Evolutionary conservation across 2,329 filamentous ascomycete genomes (phyloP).

Genomic region (Ceratocystis diversiconidia): DNA sequence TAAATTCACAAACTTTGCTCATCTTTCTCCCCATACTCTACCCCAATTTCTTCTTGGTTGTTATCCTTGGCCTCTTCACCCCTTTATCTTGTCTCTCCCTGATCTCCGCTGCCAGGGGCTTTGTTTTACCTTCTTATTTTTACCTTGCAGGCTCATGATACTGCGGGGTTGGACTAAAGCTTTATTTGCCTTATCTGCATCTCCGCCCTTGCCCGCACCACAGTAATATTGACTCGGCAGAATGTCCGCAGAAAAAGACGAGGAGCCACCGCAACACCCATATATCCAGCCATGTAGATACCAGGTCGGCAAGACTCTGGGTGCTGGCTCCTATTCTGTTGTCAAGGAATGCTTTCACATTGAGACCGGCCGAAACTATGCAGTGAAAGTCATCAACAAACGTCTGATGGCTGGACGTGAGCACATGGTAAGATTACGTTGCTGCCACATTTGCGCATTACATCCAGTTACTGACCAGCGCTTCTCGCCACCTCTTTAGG

Average conservation of each 20-base stretch:
- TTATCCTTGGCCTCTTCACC: not conserved
- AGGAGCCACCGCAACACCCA: constrained; percentile 25
- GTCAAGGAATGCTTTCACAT: constrained; percentile 99
- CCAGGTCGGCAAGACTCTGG: constrained; percentile 96
- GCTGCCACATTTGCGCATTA: not conserved
- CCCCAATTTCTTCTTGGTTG: not conserved
- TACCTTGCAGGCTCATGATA: not conserved
- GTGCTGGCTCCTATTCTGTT: constrained; percentile 92
- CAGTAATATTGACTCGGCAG: not conserved
- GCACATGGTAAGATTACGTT: constrained; percentile 61
- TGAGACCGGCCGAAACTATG: constrained; percentile 94
- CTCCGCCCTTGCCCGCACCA: not conserved
- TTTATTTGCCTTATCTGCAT: not conserved
- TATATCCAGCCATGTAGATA: constrained; percentile 92
- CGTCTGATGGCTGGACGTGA: constrained; percentile 91
- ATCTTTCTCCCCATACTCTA: not conserved
- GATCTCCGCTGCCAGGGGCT: not conserved
- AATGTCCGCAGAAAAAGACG: not conserved
- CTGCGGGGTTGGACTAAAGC: constrained; percentile 2
- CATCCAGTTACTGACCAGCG: not conserved
- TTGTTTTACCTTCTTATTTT: constrained; percentile 3
- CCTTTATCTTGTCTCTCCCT: not conserved
- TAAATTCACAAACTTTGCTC: not conserved
- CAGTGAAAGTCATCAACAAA: constrained; percentile 99
- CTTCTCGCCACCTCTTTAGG: constrained; percentile 34